Evolutionary conservation across 176 grass and related monocot species (phyloP).

Genomic region (Thalia dealbata): DNA sequence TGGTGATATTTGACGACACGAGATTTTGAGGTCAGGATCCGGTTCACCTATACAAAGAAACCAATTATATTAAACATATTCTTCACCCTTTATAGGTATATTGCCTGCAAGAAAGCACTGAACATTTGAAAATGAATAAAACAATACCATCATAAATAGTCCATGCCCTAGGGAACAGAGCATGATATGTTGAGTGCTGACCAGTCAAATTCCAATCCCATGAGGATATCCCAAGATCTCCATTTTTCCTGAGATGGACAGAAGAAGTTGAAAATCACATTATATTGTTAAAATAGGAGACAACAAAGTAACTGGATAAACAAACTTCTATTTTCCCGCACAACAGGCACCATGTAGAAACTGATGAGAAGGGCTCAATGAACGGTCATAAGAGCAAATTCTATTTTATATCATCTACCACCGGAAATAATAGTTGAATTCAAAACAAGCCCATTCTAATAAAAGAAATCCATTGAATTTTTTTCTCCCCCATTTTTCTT

Average conservation of each 20-base stretch:
- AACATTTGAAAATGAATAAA: constrained; percentile 6
- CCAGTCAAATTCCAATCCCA: constrained; percentile 97
- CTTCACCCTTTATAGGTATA: neutral
- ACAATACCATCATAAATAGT: constrained; percentile 90
- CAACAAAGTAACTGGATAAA: too few relatives aligned
- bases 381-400: too few relatives aligned
- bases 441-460: too few relatives aligned
- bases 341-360: too few relatives aligned
- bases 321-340: too few relatives aligned
- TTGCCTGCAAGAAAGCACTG: neutral
- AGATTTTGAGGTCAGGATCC: constrained; percentile 92
- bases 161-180: constrained; percentile 95
- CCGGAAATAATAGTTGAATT: too few relatives aligned
- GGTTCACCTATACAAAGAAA: constrained; percentile 59
- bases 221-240: constrained; percentile 78
- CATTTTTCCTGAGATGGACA: constrained; percentile 55
- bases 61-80: constrained; percentile 20
- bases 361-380: too few relatives aligned
- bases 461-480: too few relatives aligned
- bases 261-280: neutral
- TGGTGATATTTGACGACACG: constrained; percentile 95
- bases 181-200: constrained; percentile 90
- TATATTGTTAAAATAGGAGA: neutral
- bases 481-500: too few relatives aligned
- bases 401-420: too few relatives aligned